These are phyloP conservation scores for Amanita muscaria DNA, from an alignment of 768 basidiomycete species.

Conservation along the genomic window DNA sequence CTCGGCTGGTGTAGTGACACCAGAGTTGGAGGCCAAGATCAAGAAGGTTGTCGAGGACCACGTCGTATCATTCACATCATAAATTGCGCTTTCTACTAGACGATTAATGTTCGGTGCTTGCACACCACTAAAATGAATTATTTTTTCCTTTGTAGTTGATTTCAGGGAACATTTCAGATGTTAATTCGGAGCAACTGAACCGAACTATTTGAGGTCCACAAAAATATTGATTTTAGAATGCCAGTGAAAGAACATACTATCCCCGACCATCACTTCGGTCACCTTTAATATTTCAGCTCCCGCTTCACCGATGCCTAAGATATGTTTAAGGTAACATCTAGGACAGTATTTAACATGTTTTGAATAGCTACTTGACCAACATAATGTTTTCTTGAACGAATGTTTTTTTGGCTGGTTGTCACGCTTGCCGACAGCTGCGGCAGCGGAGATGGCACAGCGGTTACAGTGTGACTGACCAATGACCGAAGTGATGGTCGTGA, in stretches of 20 bases:
- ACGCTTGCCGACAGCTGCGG: too few relatives aligned
- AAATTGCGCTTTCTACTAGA: constrained; percentile 22
- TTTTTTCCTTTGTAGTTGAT: constrained; percentile 1
- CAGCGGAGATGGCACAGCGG: too few relatives aligned
- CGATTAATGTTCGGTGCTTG: constrained; percentile 15
- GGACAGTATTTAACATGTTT: too few relatives aligned
- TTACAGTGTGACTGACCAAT: too few relatives aligned
- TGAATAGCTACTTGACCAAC: too few relatives aligned
- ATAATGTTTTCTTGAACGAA: too few relatives aligned
- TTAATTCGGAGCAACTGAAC: background rate
- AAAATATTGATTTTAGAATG: background rate
- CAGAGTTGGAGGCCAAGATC: constrained; percentile 88
- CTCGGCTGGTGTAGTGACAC: constrained; percentile 70
- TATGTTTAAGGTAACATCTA: too few relatives aligned
- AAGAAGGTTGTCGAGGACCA: constrained; percentile 93
- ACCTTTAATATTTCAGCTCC: too few relatives aligned
- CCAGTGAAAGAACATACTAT: background rate
- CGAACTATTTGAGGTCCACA: background rate
- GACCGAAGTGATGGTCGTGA: too few relatives aligned
- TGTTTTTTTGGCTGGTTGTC: too few relatives aligned
- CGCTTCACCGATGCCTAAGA: too few relatives aligned
- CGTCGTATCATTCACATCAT: constrained; percentile 69
- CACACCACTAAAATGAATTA: constrained; percentile 25
- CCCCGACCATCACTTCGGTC: too few relatives aligned
- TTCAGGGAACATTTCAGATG: background rate